Base-by-base conservation (phyloP, 2,329 filamentous ascomycete genomes). In the Sporothrix mexicana region DNA sequence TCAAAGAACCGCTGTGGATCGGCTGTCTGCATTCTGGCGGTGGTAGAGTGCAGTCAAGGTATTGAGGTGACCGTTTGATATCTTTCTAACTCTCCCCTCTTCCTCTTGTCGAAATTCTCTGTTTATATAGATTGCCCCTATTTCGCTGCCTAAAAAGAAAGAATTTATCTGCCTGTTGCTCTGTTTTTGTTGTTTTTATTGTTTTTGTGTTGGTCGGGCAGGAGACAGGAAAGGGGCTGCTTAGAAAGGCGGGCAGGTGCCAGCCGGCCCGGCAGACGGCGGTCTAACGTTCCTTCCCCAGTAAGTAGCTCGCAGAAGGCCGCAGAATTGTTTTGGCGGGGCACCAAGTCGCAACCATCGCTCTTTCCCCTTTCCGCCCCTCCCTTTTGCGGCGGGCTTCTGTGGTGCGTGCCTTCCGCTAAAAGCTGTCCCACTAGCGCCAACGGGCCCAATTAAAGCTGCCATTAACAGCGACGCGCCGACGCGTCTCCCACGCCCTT, bases 1-100 rank as follows among this genome's bases (percentile, higher is more conserved):
- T 98, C 93, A 80, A 98, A 98, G 85, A 97, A 98, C 79, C 96
- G 90, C 43, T 92, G 91, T 69, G 91, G 87, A 79, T 97, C 89
- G 41, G 92, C 92, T 75, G 89, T 87, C 81, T 92, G 92, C 85
- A 88, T 91, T 41, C 69, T 74, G 71, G 43, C 51, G 41, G 15
- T 49, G 12, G 20, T 30, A 9, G 12, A 66, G 20, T 17, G 25
- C 43, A 67, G 9, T 51, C 9, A 7, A 36, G 30, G 7, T 4
- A 36, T 36, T 5, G 7, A 36, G 30, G 7, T 10, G 43, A 3
- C 36, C 47, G 61, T 17, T 51, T 15, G n/a, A 17, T 51, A 5
- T 30, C 15, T 9, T 51, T 49, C 20, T 51, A n/a, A n/a, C 15
- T 47, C 62, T 49, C 12, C 13, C 17, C 45, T 23, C 62, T 67